Conservation (phyloP, 2,329 filamentous ascomycete species). For the Aphanocladium album region DNA sequence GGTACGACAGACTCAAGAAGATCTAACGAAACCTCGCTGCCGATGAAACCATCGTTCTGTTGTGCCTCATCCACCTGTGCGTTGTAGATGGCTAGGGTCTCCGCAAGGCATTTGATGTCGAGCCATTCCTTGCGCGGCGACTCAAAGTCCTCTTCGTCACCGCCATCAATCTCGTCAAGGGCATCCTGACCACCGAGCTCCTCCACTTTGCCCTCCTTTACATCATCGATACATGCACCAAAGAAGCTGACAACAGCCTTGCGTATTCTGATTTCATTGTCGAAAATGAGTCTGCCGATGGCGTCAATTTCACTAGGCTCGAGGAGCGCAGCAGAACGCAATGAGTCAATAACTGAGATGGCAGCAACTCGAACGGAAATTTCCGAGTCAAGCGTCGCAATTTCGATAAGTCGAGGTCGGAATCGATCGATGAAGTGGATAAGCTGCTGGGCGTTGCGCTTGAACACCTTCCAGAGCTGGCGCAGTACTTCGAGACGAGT, state of each 20-base stretch:
- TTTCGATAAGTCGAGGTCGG: constrained; percentile 80
- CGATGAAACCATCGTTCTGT: constrained; percentile 36
- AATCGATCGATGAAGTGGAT: constrained; percentile 94
- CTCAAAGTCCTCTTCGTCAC: constrained; percentile 71
- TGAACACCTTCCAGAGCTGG: constrained; percentile 75
- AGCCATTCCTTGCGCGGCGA: constrained; percentile 80
- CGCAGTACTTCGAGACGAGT: constrained; percentile 82
- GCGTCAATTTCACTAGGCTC: constrained; percentile 89
- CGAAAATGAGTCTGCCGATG: constrained; percentile 83
- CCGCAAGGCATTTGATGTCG: constrained; percentile 83
- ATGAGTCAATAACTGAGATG: constrained; percentile 74
- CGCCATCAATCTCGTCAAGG: constrained; percentile 68
- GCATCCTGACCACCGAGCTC: constrained; percentile 76
- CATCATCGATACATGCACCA: constrained; percentile 76
- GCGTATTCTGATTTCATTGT: constrained; percentile 76
- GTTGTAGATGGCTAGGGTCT: constrained; percentile 79
- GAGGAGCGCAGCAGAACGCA: constrained; percentile 79
- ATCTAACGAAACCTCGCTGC: constrained; percentile 46
- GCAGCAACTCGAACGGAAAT: constrained; percentile 72
- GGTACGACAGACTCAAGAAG: constrained; percentile 59
- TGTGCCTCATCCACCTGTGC: constrained; percentile 58
- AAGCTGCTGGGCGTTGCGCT: constrained; percentile 73
- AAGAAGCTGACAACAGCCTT: constrained; percentile 91
- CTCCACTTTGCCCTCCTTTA: constrained; percentile 73
- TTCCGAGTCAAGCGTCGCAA: constrained; percentile 83